These are phyloP conservation scores for Trichoderma asperellum DNA, from an alignment of 2,329 filamentous ascomycete species.

Conservation along the genomic window DNA sequence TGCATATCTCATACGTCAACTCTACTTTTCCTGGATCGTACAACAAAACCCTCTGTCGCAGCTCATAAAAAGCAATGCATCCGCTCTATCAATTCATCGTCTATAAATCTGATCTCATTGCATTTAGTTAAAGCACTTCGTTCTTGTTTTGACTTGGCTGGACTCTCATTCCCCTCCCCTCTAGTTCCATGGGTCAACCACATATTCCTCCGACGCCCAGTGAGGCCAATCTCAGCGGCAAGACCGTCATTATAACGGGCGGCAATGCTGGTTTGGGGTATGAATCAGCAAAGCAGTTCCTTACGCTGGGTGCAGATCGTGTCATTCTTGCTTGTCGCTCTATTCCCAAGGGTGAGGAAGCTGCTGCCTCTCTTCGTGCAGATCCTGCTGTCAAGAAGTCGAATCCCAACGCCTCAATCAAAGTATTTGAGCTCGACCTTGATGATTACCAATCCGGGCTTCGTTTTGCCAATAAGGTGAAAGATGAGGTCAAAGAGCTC, in stretches of 20 bases:
- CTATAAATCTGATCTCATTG: neutral
- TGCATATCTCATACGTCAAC: neutral
- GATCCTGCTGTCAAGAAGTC: conserved; percentile 1
- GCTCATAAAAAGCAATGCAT: neutral
- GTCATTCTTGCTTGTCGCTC: conserved; percentile 15
- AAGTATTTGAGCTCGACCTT: conserved; percentile 17
- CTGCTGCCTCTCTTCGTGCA: neutral
- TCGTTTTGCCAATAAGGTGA: conserved; percentile 7
- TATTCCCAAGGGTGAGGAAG: neutral
- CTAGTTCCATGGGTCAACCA: neutral
- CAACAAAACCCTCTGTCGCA: neutral
- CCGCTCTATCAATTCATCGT: neutral
- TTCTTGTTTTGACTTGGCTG: neutral
- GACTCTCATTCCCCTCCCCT: too few relatives aligned
- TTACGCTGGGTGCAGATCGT: conserved; percentile 10
- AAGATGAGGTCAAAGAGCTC: conserved; percentile 8
- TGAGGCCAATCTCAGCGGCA: neutral
- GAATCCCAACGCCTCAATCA: conserved; percentile 5
- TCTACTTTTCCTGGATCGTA: neutral
- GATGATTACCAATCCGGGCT: conserved; percentile 17
- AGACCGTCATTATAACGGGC: conserved; percentile 18
- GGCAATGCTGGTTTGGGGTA: conserved; percentile 14
- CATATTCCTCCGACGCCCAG: conserved; percentile 1
- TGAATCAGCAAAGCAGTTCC: conserved; percentile 13
- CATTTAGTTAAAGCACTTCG: neutral